Conservation (phyloP, 495 filamentous ascomycete species). For the Penicillium maclennaniae region DNA sequence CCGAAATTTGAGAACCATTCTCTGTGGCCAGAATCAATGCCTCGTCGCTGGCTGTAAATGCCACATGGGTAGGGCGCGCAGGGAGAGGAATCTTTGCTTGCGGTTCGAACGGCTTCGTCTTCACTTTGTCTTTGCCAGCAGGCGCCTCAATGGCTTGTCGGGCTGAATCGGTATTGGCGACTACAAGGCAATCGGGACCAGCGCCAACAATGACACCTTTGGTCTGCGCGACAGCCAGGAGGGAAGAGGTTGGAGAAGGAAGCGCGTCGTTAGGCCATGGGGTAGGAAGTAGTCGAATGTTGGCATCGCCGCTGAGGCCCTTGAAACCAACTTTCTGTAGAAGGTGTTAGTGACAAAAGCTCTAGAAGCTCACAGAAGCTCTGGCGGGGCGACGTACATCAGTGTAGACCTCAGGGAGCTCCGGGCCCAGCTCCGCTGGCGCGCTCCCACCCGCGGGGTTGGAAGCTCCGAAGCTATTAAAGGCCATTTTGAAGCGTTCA, state of each 20-base stretch:
- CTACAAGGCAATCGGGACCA: constrained; percentile 69
- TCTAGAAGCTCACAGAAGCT: neutral
- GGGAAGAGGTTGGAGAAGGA: constrained; percentile 77
- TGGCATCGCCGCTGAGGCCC: constrained; percentile 72
- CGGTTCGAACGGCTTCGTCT: constrained; percentile 69
- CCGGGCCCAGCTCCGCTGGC: constrained; percentile 36
- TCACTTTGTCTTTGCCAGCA: constrained; percentile 51
- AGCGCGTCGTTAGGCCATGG: constrained; percentile 70
- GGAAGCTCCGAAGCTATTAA: constrained; percentile 46
- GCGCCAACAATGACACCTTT: constrained; percentile 85
- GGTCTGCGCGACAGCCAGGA: constrained; percentile 76
- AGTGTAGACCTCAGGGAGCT: constrained; percentile 47
- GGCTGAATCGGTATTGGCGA: constrained; percentile 74
- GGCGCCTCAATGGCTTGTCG: constrained; percentile 67
- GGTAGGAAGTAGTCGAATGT: constrained; percentile 72
- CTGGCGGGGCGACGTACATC: constrained; percentile 33
- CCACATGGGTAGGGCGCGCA: constrained; percentile 78
- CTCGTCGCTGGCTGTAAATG: constrained; percentile 80
- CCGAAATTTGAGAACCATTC: constrained; percentile 72
- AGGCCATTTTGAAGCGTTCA: constrained; percentile 61
- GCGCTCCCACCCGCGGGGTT: constrained; percentile 29
- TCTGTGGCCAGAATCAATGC: constrained; percentile 82
- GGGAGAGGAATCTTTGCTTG: constrained; percentile 68
- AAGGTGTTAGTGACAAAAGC: constrained; percentile 7
- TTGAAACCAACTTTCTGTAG: constrained; percentile 76